Percentiles rank a stretch among this genome's conserved stretches.
Conservation (phyloP, 129 eudicot genomes). For the Silybum marianum region DNA sequence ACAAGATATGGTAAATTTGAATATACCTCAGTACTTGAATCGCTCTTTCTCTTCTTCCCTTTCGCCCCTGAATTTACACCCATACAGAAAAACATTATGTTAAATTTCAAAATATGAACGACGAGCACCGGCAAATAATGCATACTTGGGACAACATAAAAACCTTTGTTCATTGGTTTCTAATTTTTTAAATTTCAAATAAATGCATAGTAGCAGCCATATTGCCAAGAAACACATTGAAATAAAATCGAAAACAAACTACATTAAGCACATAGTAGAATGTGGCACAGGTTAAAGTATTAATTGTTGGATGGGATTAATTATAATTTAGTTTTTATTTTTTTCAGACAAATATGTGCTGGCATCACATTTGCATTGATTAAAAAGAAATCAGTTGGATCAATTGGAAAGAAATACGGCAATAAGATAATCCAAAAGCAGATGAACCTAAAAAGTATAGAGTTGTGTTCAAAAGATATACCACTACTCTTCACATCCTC, state of each 20-base stretch:
- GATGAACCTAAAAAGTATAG: neutral
- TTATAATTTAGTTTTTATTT: too few relatives aligned
- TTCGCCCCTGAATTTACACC: constrained; percentile 54
- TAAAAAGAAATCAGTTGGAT: neutral
- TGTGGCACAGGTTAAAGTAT: too few relatives aligned
- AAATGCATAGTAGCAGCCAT: neutral
- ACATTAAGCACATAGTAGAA: neutral
- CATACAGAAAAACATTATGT: neutral
- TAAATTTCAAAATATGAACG: neutral
- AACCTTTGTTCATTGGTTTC: neutral
- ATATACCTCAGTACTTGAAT: constrained; percentile 74
- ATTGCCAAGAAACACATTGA: neutral
- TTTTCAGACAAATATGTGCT: too few relatives aligned
- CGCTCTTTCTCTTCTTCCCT: constrained; percentile 94
- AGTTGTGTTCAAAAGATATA: constrained; percentile 33
- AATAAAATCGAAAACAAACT: too few relatives aligned
- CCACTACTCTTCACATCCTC: constrained; percentile 72
- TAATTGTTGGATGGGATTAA: too few relatives aligned
- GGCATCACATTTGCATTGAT: neutral
- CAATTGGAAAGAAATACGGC: neutral
- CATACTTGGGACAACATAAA: neutral
- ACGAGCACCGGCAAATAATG: neutral
- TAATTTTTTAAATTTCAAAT: too few relatives aligned
- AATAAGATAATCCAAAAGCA: neutral
- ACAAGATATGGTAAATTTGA: constrained; percentile 9